Base-by-base conservation (phyloP, 176 grass and related monocot genomes). In the Triticum turgidum region DNA sequence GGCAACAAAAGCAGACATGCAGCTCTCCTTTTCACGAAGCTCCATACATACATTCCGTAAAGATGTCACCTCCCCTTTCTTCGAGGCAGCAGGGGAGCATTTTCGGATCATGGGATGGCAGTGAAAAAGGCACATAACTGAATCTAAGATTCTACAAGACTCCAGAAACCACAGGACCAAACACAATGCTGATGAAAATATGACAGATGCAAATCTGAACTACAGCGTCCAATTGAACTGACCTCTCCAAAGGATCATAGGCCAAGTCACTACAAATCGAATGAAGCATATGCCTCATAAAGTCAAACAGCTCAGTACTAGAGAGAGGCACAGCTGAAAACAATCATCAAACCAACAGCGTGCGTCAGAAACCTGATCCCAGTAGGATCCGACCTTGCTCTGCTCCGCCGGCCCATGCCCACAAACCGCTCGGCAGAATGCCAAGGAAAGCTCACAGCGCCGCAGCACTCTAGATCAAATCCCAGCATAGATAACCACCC, bases 51-150 rank as follows among this genome's bases (percentile, higher is more conserved):
- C 54, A 59, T 54, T 13, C 61, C 68, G 42, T 84, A 80, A 85
- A 85, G 76, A 63, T 52, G 63, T 39, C 59, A 56, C 39, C 70
- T 77, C 77, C 44, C 71, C 71, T 85, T 85, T 81, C 58, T 29
- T n/a, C 65, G 21, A 82, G 51, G 72, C 82, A 78, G 54, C 63
- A 65, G 71, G 69, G 37, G 65, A 85, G 82, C 82, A 69, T 88
- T 73, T 65, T 91, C 34, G 90, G 82, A 88, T 91, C 86, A 82
- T 78, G 52, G 52, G 44, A 88, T 14, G 24, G 68, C 52, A 82
- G 77, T 77, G 71, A 39, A 39, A 32, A 86, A 73, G 64, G 76
- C 24, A 11, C 71, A 59, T 0, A 29, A 37, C 54, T 13, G 86
- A 91, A 88, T 88, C 52, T 65, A 82, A 82, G 72, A 72, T 85